phyloP scores from a whole-genome alignment of 1,139 yeast genomes.

The Yamadazyma dushanensis region DNA sequence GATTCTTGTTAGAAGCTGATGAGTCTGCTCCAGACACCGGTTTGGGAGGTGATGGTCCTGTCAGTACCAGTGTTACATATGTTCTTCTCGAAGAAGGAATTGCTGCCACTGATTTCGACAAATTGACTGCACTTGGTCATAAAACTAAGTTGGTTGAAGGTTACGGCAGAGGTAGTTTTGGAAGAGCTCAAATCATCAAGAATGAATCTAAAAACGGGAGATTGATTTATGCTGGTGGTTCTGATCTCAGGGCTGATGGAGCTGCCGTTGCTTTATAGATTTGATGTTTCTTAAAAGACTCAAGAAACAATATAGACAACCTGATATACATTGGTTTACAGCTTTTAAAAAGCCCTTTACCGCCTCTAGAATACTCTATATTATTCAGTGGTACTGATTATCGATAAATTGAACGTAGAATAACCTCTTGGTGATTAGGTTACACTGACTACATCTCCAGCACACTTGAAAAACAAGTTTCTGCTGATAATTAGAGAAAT shows the following conservation, averaged over 20 bases:
- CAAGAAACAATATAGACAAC: no score
- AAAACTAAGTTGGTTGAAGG: slow-evolving; percentile 48
- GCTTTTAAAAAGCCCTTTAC: not conserved
- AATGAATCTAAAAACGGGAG: slow-evolving; percentile 39
- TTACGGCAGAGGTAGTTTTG: slow-evolving; percentile 49
- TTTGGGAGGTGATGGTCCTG: slow-evolving; percentile 68
- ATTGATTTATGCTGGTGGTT: slow-evolving; percentile 66
- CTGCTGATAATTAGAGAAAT: no score
- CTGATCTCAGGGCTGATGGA: slow-evolving; percentile 82
- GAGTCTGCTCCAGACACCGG: slow-evolving; percentile 45
- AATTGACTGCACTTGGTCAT: slow-evolving; percentile 59
- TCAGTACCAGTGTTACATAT: slow-evolving; percentile 55
- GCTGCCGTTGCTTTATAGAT: slow-evolving; percentile 56
- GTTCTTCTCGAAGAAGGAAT: slow-evolving; percentile 73
- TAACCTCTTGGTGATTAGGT: no score
- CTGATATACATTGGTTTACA: not conserved
- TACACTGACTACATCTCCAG: no score
- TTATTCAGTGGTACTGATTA: no score
- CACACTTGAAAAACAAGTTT: no score
- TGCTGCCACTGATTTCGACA: slow-evolving; percentile 36
- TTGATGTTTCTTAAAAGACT: not conserved
- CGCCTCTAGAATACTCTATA: no score
- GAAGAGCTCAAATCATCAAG: slow-evolving; percentile 75
- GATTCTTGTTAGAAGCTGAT: slow-evolving; percentile 62
- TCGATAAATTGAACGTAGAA: no score